Percentiles rank a stretch among this genome's conserved stretches.
Evolutionary conservation across 805 yeast genomes (phyloP).

Genomic region (Pichia deserticola): DNA sequence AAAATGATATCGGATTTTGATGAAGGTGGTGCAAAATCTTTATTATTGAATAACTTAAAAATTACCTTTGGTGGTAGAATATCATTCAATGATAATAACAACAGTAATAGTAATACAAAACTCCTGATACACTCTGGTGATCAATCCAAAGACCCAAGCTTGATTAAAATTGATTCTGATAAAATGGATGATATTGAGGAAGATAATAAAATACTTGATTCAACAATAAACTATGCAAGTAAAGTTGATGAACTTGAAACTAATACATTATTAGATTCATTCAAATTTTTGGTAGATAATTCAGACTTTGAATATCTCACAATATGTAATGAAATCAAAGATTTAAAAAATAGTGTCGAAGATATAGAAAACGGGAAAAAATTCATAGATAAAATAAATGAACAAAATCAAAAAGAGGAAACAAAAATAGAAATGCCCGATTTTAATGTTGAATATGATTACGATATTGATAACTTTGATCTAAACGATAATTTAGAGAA

Average conservation of each 20-base stretch:
- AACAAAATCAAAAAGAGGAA: slow-evolving; percentile 2
- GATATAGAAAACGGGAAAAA: slow-evolving; percentile 4
- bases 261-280: not conserved
- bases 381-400: slow-evolving; percentile 1
- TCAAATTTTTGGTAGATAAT: not conserved
- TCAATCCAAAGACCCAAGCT: no score
- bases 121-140: no score
- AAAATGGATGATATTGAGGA: not conserved
- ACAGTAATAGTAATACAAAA: no score
- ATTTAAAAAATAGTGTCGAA: slow-evolving; percentile 5
- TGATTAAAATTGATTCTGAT: no score
- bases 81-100: not conserved
- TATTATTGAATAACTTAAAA: slow-evolving; percentile 52
- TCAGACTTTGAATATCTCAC: not conserved
- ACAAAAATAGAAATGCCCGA: no score
- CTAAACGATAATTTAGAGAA: not conserved
- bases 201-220: not conserved
- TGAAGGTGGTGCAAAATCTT: slow-evolving; percentile 74
- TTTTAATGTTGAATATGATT: slow-evolving; percentile 1
- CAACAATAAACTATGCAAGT: not conserved
- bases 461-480: slow-evolving; percentile 9
- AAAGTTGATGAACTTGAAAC: not conserved
- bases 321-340: slow-evolving; percentile 6
- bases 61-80: slow-evolving; percentile 58
- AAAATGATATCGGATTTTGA: slow-evolving; percentile 72